These are phyloP conservation scores for Sporothrix pseudoabietina DNA, from an alignment of 2,329 filamentous ascomycete genomes.

Conservation along the genomic window DNA sequence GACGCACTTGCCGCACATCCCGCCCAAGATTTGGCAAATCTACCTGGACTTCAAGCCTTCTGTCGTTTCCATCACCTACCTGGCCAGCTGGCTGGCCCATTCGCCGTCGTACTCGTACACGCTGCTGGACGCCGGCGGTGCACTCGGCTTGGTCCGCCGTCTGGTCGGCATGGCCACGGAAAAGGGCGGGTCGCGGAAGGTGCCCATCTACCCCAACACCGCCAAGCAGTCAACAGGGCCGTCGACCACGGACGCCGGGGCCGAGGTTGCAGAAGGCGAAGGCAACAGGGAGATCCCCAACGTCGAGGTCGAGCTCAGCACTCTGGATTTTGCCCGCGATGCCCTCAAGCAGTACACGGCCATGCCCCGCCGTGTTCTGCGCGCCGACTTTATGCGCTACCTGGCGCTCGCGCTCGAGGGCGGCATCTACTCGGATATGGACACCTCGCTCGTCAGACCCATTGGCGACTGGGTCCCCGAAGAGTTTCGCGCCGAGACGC, in stretches of 20 bases:
- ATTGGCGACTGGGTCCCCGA: constrained; percentile 44
- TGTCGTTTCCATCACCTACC: constrained; percentile 24
- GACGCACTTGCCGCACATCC: constrained; percentile 34
- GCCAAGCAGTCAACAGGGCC: not conserved
- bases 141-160: constrained; percentile 30
- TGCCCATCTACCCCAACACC: constrained; percentile 25
- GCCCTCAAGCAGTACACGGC: constrained; percentile 32
- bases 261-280: not conserved
- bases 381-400: constrained; percentile 40
- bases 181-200: not conserved
- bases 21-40: constrained; percentile 38
- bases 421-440: constrained; percentile 60
- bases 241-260: not conserved
- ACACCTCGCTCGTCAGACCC: constrained; percentile 54
- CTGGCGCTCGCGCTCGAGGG: constrained; percentile 41
- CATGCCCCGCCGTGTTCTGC: constrained; percentile 34
- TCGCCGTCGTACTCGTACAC: constrained; percentile 36
- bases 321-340: constrained; percentile 28
- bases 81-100: constrained; percentile 33
- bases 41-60: constrained; percentile 33
- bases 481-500: constrained; percentile 32
- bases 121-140: constrained; percentile 35
- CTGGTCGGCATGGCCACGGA: constrained; percentile 34
- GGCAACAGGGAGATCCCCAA: not conserved
- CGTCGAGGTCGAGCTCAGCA: not conserved